phyloP scores from a whole-genome alignment of 116 monocot species.

The Cymodocea nodosa region DNA sequence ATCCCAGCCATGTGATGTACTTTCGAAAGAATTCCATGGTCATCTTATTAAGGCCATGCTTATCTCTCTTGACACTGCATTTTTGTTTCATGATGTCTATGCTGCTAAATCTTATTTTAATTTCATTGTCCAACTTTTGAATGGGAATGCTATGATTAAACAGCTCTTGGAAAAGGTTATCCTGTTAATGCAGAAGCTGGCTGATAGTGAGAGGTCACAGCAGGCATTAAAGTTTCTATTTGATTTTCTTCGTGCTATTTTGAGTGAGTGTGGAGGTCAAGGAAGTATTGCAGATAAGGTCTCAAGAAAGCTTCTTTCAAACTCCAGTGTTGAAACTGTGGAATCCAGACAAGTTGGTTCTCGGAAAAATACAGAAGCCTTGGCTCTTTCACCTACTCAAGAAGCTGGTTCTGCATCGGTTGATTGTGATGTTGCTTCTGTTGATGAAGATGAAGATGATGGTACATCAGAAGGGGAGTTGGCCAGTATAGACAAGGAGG shows the following conservation, averaged over 20 bases:
- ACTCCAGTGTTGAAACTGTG: constrained; percentile 36
- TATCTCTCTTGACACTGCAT: constrained; percentile 66
- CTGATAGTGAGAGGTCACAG: constrained; percentile 43
- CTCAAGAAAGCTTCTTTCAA: constrained; percentile 37
- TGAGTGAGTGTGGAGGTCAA: constrained; percentile 43
- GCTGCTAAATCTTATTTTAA: constrained; percentile 67
- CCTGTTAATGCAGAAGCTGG: constrained; percentile 55
- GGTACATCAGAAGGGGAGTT: constrained; percentile 92
- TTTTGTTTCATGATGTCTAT: constrained; percentile 53
- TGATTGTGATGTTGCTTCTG: constrained; percentile 84
- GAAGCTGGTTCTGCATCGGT: constrained; percentile 36
- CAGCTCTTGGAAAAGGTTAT: constrained; percentile 52
- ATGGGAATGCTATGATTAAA: constrained; percentile 47
- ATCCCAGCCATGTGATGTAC: constrained; percentile 23
- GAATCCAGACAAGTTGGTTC: constrained; percentile 29
- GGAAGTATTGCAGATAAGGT: constrained; percentile 24
- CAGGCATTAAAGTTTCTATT: constrained; percentile 68
- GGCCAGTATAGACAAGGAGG: constrained; percentile 83
- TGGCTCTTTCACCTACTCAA: constrained; percentile 41
- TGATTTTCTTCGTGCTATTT: constrained; percentile 49
- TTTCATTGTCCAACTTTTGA: constrained; percentile 53
- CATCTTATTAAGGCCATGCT: constrained; percentile 65
- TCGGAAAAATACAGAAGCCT: constrained; percentile 48
- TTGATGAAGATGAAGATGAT: constrained; percentile 98
- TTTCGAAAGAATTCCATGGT: constrained; percentile 40